Conservation (phyloP, 1,139 yeast species). For the Geotrichum phurueaensis region DNA sequence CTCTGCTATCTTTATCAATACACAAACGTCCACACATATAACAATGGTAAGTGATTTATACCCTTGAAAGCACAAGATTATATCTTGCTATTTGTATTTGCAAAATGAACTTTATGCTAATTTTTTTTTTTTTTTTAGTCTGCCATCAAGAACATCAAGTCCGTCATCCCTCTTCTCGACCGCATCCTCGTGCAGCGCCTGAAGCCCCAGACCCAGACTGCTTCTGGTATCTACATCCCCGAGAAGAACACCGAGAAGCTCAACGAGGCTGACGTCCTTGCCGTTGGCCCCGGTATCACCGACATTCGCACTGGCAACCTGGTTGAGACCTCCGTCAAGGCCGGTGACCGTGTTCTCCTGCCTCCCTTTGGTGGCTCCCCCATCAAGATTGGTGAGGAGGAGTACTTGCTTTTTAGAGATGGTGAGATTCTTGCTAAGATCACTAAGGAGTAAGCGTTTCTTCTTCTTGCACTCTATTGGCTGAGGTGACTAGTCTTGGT, state of each 20-base stretch:
- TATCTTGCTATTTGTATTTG: not conserved
- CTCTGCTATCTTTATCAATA: not conserved
- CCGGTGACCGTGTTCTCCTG: slow-evolving; percentile 90
- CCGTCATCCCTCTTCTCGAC: slow-evolving; percentile 88
- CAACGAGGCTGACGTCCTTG: slow-evolving; percentile 47
- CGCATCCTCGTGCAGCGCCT: slow-evolving; percentile 91
- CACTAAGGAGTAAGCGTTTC: slow-evolving; percentile 32
- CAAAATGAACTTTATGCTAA: not conserved
- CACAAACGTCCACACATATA: not conserved
- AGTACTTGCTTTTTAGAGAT: slow-evolving; percentile 56
- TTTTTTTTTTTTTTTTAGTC: slow-evolving; percentile 26
- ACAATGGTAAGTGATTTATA: not conserved
- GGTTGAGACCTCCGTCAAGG: slow-evolving; percentile 65
- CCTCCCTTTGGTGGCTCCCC: slow-evolving; percentile 88
- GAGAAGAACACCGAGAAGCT: slow-evolving; percentile 94
- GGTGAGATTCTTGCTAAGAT: slow-evolving; percentile 91
- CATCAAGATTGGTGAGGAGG: slow-evolving; percentile 75
- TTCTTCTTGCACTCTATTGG: not conserved
- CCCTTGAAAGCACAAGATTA: not conserved
- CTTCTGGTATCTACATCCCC: slow-evolving; percentile 92
- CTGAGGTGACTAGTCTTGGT: not conserved
- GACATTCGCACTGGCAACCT: slow-evolving; percentile 50
- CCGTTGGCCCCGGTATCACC: slow-evolving; percentile 52
- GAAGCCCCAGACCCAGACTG: slow-evolving; percentile 87
- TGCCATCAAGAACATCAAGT: slow-evolving; percentile 75